These are phyloP conservation scores for Gentiana straminea DNA, from an alignment of 257 asterid genomes.

Conservation along the genomic window DNA sequence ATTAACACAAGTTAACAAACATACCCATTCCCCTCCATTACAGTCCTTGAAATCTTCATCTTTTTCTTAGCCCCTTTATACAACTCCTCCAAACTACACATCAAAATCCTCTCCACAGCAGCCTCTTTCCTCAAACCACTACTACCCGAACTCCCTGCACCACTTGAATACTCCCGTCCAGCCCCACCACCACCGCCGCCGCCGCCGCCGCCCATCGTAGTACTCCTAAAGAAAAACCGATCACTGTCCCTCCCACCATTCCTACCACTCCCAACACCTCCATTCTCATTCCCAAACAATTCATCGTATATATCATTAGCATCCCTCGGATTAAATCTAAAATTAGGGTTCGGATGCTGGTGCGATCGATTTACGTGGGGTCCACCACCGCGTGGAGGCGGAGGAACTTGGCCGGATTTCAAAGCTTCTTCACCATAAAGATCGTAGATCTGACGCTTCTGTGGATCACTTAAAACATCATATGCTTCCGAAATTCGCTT, in stretches of 20 bases:
- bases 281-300: slow-evolving; percentile 54
- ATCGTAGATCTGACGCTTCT: slow-evolving; percentile 98
- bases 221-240: slow-evolving; percentile 50
- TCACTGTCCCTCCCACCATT: slow-evolving; percentile 34
- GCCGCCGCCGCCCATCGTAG: slow-evolving; percentile 36
- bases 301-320: slow-evolving; percentile 89
- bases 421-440: slow-evolving; percentile 91
- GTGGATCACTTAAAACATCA: slow-evolving; percentile 90
- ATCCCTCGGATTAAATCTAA: slow-evolving; percentile 73
- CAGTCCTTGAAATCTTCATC: slow-evolving; percentile 82
- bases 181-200: slow-evolving; percentile 30
- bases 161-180: slow-evolving; percentile 20
- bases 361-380: slow-evolving; percentile 1
- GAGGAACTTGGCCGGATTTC: slow-evolving; percentile 72
- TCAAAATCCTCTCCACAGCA: slow-evolving; percentile 59
- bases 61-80: slow-evolving; percentile 68
- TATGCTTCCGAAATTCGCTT: slow-evolving; percentile 95
- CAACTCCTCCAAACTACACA: slow-evolving; percentile 89
- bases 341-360: slow-evolving; percentile 68
- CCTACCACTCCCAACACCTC: slow-evolving; percentile 19
- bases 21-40: slow-evolving; percentile 66
- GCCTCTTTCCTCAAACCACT: slow-evolving; percentile 55
- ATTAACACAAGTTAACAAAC: slow-evolving; percentile 10
- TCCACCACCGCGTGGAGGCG: slow-evolving; percentile 42
- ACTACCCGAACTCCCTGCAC: slow-evolving; percentile 25